phyloP scores from a whole-genome alignment of 2,329 filamentous ascomycete genomes.

The Leptographium flavum region DNA sequence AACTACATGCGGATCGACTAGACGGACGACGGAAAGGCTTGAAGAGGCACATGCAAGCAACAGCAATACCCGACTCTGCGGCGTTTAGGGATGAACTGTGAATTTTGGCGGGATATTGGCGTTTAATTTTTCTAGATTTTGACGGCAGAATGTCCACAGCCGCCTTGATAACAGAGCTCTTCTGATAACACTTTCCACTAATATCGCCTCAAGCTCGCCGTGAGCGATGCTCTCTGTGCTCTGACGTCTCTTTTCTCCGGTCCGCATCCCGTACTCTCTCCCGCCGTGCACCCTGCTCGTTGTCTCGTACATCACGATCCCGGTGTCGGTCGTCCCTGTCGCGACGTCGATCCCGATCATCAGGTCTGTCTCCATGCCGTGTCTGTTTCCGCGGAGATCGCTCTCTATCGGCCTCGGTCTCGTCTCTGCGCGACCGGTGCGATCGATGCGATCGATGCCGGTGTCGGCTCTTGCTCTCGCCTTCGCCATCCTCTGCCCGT shows the following conservation, averaged over 20 bases:
- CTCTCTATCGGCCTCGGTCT: background rate
- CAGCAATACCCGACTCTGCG: background rate
- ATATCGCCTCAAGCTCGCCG: background rate
- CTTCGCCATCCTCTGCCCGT: conserved; percentile 35
- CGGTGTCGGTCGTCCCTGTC: background rate
- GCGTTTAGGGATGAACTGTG: background rate
- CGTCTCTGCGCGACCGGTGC: background rate
- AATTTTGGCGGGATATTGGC: too few relatives aligned
- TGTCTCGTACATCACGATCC: too few relatives aligned
- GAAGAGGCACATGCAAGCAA: too few relatives aligned
- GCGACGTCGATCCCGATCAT: background rate
- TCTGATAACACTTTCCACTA: background rate
- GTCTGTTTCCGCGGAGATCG: background rate
- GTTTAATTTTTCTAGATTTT: too few relatives aligned
- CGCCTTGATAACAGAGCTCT: background rate
- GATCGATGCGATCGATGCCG: conserved; percentile 20
- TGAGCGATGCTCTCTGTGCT: too few relatives aligned
- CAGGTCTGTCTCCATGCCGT: background rate
- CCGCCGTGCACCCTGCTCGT: too few relatives aligned
- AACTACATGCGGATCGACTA: conserved; percentile 40
- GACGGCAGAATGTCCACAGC: background rate
- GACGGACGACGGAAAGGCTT: background rate
- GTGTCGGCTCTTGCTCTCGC: conserved; percentile 16
- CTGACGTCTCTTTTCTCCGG: too few relatives aligned
- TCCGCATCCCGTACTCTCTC: too few relatives aligned